phyloP scores from a whole-genome alignment of 2,329 filamentous ascomycete genomes.

The Endoconidiophora polonica region DNA sequence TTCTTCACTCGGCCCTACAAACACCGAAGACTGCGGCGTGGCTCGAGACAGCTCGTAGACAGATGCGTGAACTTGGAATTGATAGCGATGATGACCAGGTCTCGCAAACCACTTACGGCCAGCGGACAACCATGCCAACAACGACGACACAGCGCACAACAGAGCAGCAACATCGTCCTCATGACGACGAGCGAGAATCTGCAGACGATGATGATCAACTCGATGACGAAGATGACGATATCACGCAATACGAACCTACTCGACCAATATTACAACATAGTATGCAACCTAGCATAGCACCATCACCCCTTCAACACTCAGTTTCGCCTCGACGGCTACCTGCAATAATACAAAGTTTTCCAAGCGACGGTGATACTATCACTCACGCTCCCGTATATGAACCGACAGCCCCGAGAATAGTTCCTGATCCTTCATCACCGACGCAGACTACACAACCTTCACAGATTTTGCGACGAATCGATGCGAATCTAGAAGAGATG shows the following conservation, averaged over 20 bases:
- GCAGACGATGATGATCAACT: conserved; percentile 2
- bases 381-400: conserved; percentile 2
- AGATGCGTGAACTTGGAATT: conserved; percentile 11
- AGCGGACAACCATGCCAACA: background rate
- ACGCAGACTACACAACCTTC: conserved; percentile 12
- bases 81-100: conserved; percentile 1
- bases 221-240: conserved; percentile 1
- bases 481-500: conserved; percentile 11
- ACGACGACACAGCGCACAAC: background rate
- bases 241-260: conserved; percentile 10
- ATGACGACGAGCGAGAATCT: conserved; percentile 2
- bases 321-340: background rate
- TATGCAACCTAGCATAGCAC: background rate
- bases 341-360: background rate
- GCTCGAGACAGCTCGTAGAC: conserved; percentile 7
- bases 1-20: background rate
- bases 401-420: conserved; percentile 3
- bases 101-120: background rate
- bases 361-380: background rate
- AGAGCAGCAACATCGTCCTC: background rate
- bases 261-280: background rate
- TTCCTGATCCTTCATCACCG: conserved; percentile 4
- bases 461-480: conserved; percentile 8
- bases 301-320: background rate
- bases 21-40: conserved; percentile 8